These are phyloP conservation scores for Ocimum tenuiflorum DNA, from an alignment of 257 asterid genomes.

Conservation along the genomic window DNA sequence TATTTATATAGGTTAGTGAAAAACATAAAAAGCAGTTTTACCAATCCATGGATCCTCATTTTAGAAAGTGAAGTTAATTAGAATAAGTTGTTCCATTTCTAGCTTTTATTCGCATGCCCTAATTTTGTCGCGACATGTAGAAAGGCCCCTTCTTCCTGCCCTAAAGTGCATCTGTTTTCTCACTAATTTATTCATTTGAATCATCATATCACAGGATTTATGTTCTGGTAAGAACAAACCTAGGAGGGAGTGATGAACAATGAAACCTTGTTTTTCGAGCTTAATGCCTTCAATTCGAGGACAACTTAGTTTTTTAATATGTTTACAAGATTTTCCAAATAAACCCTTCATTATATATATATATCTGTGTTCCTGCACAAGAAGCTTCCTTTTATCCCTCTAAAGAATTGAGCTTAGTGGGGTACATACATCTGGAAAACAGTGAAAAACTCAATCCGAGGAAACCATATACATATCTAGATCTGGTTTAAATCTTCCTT, in stretches of 20 bases:
- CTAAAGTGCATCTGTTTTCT: slow-evolving; percentile 9
- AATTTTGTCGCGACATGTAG: slow-evolving; percentile 17
- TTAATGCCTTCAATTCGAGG: not conserved
- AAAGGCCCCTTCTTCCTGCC: not conserved
- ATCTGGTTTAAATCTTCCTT: too few relatives aligned
- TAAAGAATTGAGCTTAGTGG: not conserved
- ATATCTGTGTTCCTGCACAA: not conserved
- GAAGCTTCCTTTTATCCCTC: not conserved
- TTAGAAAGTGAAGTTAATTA: not conserved
- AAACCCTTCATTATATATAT: not conserved
- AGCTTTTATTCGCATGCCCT: slow-evolving; percentile 24
- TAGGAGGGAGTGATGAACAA: slow-evolving; percentile 13
- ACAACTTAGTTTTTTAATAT: not conserved
- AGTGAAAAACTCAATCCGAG: not conserved
- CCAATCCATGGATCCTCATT: slow-evolving; percentile 13
- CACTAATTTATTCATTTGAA: not conserved
- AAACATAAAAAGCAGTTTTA: slow-evolving; percentile 28
- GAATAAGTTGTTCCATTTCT: not conserved
- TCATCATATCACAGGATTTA: not conserved
- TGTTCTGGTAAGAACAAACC: slow-evolving; percentile 12
- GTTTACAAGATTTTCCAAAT: not conserved
- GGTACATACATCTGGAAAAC: not conserved
- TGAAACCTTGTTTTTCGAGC: not conserved
- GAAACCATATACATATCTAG: not conserved
- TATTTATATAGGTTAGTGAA: not conserved